Percentiles rank a stretch among this genome's conserved stretches.
Conservation (phyloP, 108 stramenopile genomes). For the Mediolabrus comicus region DNA sequence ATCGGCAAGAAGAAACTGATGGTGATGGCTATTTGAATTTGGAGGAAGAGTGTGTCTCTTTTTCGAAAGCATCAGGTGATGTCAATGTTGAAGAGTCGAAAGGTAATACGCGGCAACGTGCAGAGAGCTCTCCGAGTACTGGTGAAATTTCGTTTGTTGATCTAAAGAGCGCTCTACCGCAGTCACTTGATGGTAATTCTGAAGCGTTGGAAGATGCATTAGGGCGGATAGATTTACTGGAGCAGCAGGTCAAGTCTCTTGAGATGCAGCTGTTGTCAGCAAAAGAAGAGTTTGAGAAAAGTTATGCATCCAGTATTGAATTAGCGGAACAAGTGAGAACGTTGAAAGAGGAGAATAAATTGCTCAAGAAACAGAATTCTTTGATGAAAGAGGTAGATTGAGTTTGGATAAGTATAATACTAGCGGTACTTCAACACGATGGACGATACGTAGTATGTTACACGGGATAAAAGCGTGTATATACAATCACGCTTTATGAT, state of each 20-base stretch:
- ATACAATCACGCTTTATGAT: too few relatives aligned
- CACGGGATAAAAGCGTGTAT: not conserved
- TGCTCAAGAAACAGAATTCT: constrained; percentile 33
- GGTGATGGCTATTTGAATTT: constrained; percentile 1
- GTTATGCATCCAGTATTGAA: constrained; percentile 39
- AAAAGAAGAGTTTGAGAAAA: constrained; percentile 48
- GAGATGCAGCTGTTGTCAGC: constrained; percentile 45
- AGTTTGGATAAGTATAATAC: too few relatives aligned
- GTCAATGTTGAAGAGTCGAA: not conserved
- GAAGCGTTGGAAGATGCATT: constrained; percentile 21
- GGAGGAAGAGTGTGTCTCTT: not conserved
- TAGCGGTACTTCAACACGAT: too few relatives aligned
- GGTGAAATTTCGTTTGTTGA: constrained; percentile 22
- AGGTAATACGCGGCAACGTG: not conserved
- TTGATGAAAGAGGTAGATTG: not conserved
- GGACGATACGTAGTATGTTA: not conserved
- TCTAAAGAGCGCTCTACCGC: constrained; percentile 7
- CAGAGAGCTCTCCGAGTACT: not conserved
- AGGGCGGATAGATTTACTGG: constrained; percentile 41
- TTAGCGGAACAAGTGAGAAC: constrained; percentile 64
- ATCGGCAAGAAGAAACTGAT: not conserved
- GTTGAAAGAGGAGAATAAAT: constrained; percentile 45
- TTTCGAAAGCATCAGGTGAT: not conserved
- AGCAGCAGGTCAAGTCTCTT: constrained; percentile 42
- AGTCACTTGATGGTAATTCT: too few relatives aligned